Base-by-base conservation (phyloP, 2,329 filamentous ascomycete genomes). In the Teratosphaeria viscida region DNA sequence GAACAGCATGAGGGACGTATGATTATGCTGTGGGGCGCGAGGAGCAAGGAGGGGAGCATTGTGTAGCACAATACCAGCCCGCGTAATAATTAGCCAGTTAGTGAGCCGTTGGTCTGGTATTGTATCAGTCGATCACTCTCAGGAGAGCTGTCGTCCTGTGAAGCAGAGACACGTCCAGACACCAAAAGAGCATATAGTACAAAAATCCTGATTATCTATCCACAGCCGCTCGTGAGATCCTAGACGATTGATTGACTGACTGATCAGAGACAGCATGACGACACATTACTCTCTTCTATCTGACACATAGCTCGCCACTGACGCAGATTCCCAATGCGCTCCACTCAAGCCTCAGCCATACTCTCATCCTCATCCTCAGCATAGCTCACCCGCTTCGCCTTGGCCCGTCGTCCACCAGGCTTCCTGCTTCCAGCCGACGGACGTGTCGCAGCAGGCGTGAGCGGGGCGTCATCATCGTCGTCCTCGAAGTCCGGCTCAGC, bases 401-500 rank as follows among this genome's bases (percentile, higher is more conserved):
- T 62, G 16, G 61, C 59, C 27, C 49, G 39, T 47, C 60, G 58
- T 3, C 61, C 59, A 47, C 26, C 53, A 10, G 39, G 56, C 54
- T 49, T 55, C 23, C 61, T 32, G 19, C 54, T 47, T 2, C 57
- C 55, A 32, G 55, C 54, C 16, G n/a, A 43, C 27, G 14, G 26
- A 34, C 59, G 37, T 55, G 57, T 60, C 14, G 56, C 5, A 12
- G 56, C 59, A 37, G 61, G 61, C 6, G 55, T 58, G 6, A 59
- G 32, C 7, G 55, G 56, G 5, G 26, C 29, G 2, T 58, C 59
- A 19, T 58, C 59, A 59, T 58, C 61, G 26, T 73, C 70, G 49
- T 78, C 64, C 59, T 77, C 75, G n/a, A 61, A 61, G 60, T 73
- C 72, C 63, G 77, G 72, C 57, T 68, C 68, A 52, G 67, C 67